Percentiles rank a stretch among this genome's conserved stretches.
Evolutionary conservation across 345 rosid species (phyloP).

Genomic region (Aquilaria malaccensis): DNA sequence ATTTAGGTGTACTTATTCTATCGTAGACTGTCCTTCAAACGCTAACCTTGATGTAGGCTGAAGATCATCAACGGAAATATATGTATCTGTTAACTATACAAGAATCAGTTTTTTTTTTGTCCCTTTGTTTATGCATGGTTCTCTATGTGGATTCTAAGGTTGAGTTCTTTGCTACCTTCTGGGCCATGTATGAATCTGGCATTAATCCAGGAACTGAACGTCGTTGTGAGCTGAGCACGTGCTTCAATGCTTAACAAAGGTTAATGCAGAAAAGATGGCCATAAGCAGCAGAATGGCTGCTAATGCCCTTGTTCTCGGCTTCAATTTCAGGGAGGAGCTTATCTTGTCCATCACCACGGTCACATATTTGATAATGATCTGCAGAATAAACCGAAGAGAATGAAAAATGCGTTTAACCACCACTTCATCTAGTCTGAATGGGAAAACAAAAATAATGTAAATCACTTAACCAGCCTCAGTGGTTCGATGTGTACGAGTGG

Average conservation of each 20-base stretch:
- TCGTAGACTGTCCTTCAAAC: constrained; percentile 13
- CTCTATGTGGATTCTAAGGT: background rate
- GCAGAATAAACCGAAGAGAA: constrained; percentile 4
- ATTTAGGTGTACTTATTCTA: constrained; percentile 23
- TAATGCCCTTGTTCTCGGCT: constrained; percentile 13
- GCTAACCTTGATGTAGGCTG: constrained; percentile 25
- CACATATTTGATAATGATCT: constrained; percentile 32
- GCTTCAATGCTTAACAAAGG: too few relatives aligned
- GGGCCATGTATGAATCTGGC: background rate
- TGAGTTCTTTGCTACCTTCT: background rate
- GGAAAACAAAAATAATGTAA: background rate
- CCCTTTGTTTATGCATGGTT: background rate
- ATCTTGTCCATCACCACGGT: constrained; percentile 20
- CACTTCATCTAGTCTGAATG: background rate
- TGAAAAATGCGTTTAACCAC: background rate
- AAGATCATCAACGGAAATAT: constrained; percentile 24
- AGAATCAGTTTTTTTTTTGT: background rate
- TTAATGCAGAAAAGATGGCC: constrained; percentile 9
- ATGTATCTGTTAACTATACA: constrained; percentile 9
- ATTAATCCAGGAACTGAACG: too few relatives aligned
- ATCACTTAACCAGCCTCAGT: constrained; percentile 40
- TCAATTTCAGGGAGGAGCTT: constrained; percentile 15
- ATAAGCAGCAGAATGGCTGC: constrained; percentile 18
- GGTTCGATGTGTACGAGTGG: constrained; percentile 61
- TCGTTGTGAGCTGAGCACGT: too few relatives aligned